A percentile compares a stretch with the other conserved stretches of the same genome.
These are phyloP conservation scores for Zangia roseola DNA, from an alignment of 768 basidiomycete species.

Conservation along the genomic window DNA sequence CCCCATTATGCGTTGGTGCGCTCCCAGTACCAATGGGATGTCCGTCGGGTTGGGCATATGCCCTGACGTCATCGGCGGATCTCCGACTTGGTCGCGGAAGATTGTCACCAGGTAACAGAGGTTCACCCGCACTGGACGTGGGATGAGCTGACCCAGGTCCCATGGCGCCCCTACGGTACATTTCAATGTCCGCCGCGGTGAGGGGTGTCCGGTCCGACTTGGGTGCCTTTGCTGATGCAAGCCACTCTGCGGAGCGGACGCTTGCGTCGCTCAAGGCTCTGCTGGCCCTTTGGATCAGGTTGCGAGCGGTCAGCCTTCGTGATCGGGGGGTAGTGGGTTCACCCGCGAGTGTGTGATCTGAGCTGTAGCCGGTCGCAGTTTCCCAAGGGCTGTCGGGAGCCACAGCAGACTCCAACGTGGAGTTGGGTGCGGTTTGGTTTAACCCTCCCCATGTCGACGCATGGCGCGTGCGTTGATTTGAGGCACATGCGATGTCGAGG, in stretches of 20 bases:
- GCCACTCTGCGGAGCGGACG: slow-evolving; percentile 33
- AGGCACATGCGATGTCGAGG: slow-evolving; percentile 15
- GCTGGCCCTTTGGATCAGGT: slow-evolving; percentile 21
- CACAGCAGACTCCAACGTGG: slow-evolving; percentile 1
- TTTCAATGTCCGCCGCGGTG: slow-evolving; percentile 23
- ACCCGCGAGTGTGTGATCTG: neutral
- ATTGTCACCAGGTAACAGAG: neutral
- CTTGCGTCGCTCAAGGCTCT: slow-evolving; percentile 27
- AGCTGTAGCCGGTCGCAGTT: neutral
- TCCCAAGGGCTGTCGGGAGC: slow-evolving; percentile 8
- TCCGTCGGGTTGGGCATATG: neutral
- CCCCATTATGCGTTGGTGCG: slow-evolving; percentile 28
- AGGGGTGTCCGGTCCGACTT: slow-evolving; percentile 8
- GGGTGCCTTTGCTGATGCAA: slow-evolving; percentile 23
- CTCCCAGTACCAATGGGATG: slow-evolving; percentile 33
- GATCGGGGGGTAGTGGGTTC: slow-evolving; percentile 10
- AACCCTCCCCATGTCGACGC: slow-evolving; percentile 28
- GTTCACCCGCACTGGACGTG: neutral
- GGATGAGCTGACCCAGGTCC: slow-evolving; percentile 6
- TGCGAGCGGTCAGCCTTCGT: slow-evolving; percentile 13
- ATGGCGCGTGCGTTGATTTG: slow-evolving; percentile 3
- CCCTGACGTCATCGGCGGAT: slow-evolving; percentile 6
- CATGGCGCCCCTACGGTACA: slow-evolving; percentile 22
- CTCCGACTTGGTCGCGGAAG: neutral
- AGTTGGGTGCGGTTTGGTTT: neutral